Evolutionary conservation across 805 yeast species (phyloP), one percentile per base, ranked within the genome.

Genomic region (Ogataea paraovalis): DNA sequence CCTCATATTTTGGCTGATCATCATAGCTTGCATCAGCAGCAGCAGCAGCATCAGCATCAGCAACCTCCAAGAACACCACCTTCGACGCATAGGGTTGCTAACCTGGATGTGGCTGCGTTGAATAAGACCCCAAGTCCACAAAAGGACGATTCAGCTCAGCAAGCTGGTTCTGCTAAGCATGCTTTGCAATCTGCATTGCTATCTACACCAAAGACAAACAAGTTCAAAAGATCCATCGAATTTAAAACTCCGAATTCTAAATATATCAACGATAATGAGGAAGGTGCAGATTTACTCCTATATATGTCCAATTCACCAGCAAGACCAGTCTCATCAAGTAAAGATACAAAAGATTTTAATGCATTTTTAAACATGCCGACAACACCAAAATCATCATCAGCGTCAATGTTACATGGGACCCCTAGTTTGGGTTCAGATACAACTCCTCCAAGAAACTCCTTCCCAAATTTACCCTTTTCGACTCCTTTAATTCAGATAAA

Each of bases 211-310:
- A 66, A 59, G 44, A 46, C 61, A 12, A 32, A 52, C 3, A 47
- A 50, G 12, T 21, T 23, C 13, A 52, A 47, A 20, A 55, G 50
- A 20, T 33, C 18, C 2, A 43, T 44, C 19, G 60, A 59, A 19
- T 61, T 65, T 49, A 63, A 60, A 42, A 66, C 70, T 2, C 70
- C 71, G 14, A 57, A 55, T 41, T 49, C 59, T 9, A 57, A 53
- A 33, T 62, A 52, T 44, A 44, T 44, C 13, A 55, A 57, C 39
- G 69, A 65, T 16, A 60, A 53, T 39, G 67, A 62, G 42, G 94
- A 86, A 65, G 96, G 95, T 13, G 96, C 95, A 1, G 92, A 85
- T 62, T 68, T 88, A 51, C 73, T 88, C 51, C 77, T 88, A 79
- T 88, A 79, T 64, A 70, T 88, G 55, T 95, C 96, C 2, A 85